Base-by-base conservation (phyloP, 139 green algal species). In the Zygnema circumcarinatum region DNA sequence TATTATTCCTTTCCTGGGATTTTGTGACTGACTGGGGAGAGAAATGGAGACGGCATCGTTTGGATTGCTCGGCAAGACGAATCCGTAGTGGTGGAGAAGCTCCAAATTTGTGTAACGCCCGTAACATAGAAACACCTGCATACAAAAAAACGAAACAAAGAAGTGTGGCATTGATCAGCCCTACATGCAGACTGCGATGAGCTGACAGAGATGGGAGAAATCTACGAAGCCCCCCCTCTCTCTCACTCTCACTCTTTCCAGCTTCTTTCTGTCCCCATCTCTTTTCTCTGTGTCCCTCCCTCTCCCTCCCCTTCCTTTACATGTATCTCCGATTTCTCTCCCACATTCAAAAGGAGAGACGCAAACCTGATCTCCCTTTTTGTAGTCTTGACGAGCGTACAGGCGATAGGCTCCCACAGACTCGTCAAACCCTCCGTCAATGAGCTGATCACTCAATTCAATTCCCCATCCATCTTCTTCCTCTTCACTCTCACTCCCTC, bases 41-140 rank as follows among this genome's bases (percentile, higher is more conserved):
- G 74, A 82, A 36, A 86, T 86, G 62, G 32, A 21, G 38, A 87
- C 67, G 32, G 21, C 35, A 68, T 89, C 84, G 84, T 89, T 83
- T 1, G 76, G 84, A 82, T 89, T 89, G 62, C 21, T 1, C n/a
- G 67, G 32, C 67, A 98, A 83, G 39, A 95, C 38, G 81, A 98
- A 98, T 11, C 96, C 96, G 76, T 98, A 98, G 33, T 94, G 91
- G 82, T 95, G 86, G 47, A 98, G 87, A 38, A 98, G 90, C 79
- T 98, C 93, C 38, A 98, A 80, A 87, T 98, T 98, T 38, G 84
- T 95, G 91, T 98, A 92, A 1, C 83, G 47, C 2, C 96, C 96
- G 84, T 98, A 98, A 87, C 94, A 97, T 1, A 98, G 83, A 76
- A 96, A 94, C 32, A 98, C 93, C 82, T 98, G 85, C 33, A 94